Conservation (phyloP, 2,329 filamentous ascomycete species). For the Hypocrella siamensis region DNA sequence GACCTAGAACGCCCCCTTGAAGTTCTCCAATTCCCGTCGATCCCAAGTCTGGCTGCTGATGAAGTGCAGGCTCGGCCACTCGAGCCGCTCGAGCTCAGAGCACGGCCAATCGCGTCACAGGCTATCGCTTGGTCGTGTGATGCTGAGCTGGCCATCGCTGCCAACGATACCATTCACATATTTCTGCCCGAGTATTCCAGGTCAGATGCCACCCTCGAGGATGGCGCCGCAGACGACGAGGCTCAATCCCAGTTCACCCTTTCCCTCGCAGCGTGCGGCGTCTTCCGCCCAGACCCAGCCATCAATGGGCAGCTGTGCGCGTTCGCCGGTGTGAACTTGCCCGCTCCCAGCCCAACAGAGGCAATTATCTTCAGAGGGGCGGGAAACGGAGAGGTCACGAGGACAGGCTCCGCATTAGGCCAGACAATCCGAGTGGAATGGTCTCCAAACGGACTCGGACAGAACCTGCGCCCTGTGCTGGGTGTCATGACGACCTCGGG, state of each 20-base stretch:
- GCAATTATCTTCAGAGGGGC: slow-evolving; percentile 23
- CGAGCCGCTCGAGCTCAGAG: slow-evolving; percentile 25
- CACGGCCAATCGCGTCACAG: slow-evolving; percentile 26
- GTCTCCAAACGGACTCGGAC: slow-evolving; percentile 43
- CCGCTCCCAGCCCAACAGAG: slow-evolving; percentile 9
- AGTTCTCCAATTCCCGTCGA: slow-evolving; percentile 6
- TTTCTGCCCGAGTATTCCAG: slow-evolving; percentile 30
- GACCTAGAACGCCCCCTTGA: not conserved
- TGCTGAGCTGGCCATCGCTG: slow-evolving; percentile 38
- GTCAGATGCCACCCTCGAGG: slow-evolving; percentile 8
- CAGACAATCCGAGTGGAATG: slow-evolving; percentile 38
- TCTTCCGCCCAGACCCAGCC: slow-evolving; percentile 22
- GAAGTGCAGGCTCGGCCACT: slow-evolving; percentile 26
- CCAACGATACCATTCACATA: slow-evolving; percentile 38
- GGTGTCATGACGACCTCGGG: slow-evolving; percentile 34
- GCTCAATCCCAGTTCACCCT: slow-evolving; percentile 17
- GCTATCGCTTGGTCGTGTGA: slow-evolving; percentile 38
- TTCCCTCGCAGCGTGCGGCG: slow-evolving; percentile 15
- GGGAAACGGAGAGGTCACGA: slow-evolving; percentile 28
- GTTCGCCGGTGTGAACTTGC: slow-evolving; percentile 18
- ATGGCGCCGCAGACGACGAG: slow-evolving; percentile 12
- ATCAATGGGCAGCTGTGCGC: slow-evolving; percentile 30
- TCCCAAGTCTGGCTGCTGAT: not conserved
- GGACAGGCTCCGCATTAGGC: slow-evolving; percentile 33
- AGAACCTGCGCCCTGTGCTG: slow-evolving; percentile 35